Conservation (phyloP, 1,139 yeast genomes). For the Pneumocystis oryctolagi region DNA sequence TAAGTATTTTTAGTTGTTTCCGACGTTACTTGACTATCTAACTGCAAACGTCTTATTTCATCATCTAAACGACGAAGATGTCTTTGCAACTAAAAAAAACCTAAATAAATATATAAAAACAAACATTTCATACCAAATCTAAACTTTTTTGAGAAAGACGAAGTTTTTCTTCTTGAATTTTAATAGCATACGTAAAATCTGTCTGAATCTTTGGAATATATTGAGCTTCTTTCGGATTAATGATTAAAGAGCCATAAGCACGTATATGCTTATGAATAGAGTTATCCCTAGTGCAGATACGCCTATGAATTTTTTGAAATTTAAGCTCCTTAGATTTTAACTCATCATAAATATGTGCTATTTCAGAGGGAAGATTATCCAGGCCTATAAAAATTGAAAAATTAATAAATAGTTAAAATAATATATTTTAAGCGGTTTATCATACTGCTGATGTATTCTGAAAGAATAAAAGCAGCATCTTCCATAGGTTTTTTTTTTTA, state of each 20-base stretch:
- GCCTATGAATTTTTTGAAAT: slow-evolving; percentile 50
- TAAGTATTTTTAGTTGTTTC: neutral
- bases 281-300: slow-evolving; percentile 56
- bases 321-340: slow-evolving; percentile 55
- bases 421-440: neutral
- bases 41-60: neutral
- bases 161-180: slow-evolving; percentile 63
- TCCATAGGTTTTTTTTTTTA: neutral
- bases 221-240: slow-evolving; percentile 69
- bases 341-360: slow-evolving; percentile 67
- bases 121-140: slow-evolving; percentile 9
- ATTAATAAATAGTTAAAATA: neutral
- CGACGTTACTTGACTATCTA: neutral
- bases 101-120: neutral
- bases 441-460: neutral
- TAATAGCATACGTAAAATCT: slow-evolving; percentile 46
- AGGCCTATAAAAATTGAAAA: slow-evolving; percentile 20
- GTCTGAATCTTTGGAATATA: slow-evolving; percentile 52
- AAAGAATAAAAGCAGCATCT: neutral
- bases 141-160: slow-evolving; percentile 55
- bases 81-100: slow-evolving; percentile 23
- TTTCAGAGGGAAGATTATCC: slow-evolving; percentile 79
- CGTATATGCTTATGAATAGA: slow-evolving; percentile 71
- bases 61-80: slow-evolving; percentile 36
- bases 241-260: slow-evolving; percentile 67